Evolutionary conservation across 176 grass and related monocot species (phyloP).

Genomic region (Poa annua): DNA sequence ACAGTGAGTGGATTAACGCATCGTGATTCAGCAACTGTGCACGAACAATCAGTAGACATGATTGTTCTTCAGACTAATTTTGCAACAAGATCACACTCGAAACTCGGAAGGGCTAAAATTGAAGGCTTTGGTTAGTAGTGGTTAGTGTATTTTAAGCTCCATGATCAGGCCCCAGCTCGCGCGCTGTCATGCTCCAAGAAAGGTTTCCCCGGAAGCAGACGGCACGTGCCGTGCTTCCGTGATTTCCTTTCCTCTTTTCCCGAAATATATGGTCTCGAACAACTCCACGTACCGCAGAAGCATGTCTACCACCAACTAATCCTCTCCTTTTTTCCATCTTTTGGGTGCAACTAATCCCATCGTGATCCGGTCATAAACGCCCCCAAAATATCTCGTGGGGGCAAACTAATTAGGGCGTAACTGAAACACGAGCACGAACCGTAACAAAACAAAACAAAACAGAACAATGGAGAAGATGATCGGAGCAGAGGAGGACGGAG

Average conservation of each 20-base stretch:
- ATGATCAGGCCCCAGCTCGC: constrained; percentile 32
- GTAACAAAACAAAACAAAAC: neutral
- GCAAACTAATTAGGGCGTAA: too few relatives aligned
- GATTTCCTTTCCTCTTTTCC: neutral
- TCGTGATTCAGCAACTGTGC: neutral
- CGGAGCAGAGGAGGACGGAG: neutral
- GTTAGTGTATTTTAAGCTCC: constrained; percentile 13
- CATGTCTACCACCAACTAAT: neutral
- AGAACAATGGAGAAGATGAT: neutral
- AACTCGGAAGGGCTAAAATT: neutral
- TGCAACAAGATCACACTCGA: neutral
- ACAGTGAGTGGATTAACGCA: neutral
- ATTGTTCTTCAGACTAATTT: too few relatives aligned
- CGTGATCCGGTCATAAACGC: neutral
- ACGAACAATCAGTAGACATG: neutral
- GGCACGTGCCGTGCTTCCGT: constrained; percentile 32
- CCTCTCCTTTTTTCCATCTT: neutral
- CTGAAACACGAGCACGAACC: neutral
- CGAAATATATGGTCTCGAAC: neutral
- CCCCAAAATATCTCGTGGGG: constrained; percentile 18
- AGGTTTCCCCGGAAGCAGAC: constrained; percentile 10
- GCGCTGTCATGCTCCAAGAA: constrained; percentile 42
- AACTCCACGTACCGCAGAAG: constrained; percentile 2
- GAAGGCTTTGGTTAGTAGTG: neutral
- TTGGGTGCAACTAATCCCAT: neutral